Evolutionary conservation across 208 protist genomes (phyloP).

Genomic region (Acanthamoeba quina): DNA sequence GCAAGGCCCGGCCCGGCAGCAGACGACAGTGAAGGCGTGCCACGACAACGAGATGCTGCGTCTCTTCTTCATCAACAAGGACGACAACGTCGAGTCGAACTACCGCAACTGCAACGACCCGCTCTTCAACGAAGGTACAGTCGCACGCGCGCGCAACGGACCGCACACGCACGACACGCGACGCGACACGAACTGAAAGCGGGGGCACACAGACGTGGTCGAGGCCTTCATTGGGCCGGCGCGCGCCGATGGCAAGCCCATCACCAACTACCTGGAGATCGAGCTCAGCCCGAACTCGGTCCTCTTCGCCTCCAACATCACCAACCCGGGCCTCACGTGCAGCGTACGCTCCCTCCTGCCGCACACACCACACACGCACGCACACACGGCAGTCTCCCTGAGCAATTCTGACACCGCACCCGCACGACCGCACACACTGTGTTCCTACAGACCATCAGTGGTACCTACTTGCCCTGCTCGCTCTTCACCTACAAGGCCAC

Average conservation of each 20-base stretch:
- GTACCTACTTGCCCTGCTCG: neutral
- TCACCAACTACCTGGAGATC: constrained; percentile 3
- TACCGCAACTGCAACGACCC: constrained; percentile 20
- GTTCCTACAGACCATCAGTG: neutral
- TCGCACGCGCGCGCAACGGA: too few relatives aligned
- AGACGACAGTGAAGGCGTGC: constrained; percentile 25
- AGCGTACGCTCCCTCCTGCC: neutral
- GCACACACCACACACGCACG: too few relatives aligned
- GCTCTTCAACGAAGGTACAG: constrained; percentile 14
- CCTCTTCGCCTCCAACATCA: constrained; percentile 50
- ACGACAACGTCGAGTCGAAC: constrained; percentile 5
- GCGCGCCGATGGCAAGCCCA: neutral
- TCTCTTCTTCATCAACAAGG: neutral
- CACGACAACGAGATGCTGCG: neutral
- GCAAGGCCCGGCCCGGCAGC: neutral
- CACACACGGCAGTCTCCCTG: neutral
- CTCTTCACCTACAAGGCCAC: constrained; percentile 24
- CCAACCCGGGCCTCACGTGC: constrained; percentile 23
- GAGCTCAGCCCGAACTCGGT: constrained; percentile 49
- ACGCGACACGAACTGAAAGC: neutral
- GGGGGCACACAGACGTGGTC: neutral
- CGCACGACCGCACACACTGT: neutral
- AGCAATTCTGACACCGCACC: too few relatives aligned
- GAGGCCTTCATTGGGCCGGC: constrained; percentile 28
- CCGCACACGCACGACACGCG: too few relatives aligned